These are phyloP conservation scores for Melianthus villosus DNA, from an alignment of 441 rosid genomes.

Conservation along the genomic window DNA sequence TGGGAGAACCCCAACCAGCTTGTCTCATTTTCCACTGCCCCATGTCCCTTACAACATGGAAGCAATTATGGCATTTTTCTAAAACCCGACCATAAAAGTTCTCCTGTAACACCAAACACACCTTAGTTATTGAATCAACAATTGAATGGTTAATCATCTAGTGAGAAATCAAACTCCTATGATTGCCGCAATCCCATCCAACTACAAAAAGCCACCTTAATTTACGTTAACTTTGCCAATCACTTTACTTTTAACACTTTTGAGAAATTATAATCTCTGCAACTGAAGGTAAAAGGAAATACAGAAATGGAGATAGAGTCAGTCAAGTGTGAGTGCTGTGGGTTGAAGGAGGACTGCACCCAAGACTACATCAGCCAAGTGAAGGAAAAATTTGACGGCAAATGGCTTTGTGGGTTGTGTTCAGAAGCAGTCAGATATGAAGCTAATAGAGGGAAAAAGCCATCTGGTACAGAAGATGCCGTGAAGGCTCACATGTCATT, in stretches of 20 bases:
- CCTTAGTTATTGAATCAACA: no score
- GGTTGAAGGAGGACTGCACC: constrained; percentile 81
- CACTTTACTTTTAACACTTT: constrained; percentile 8
- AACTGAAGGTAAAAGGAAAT: neutral
- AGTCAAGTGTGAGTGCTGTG: constrained; percentile 77
- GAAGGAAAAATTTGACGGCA: constrained; percentile 64
- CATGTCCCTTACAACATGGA: constrained; percentile 60
- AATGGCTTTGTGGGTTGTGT: constrained; percentile 93
- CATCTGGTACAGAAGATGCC: no score
- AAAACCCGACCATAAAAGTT: no score
- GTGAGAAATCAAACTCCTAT: no score
- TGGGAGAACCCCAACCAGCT: constrained; percentile 35
- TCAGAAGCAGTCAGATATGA: constrained; percentile 86
- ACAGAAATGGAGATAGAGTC: constrained; percentile 66
- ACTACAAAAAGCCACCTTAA: constrained; percentile 9
- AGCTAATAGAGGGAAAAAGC: constrained; percentile 28
- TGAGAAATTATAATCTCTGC: constrained; percentile 3
- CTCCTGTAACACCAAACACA: constrained; percentile 8
- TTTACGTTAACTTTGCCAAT: constrained; percentile 1
- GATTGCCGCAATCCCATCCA: neutral
- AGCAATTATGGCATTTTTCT: no score
- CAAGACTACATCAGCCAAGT: constrained; percentile 55
- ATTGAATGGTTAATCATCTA: no score
- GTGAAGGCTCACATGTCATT: constrained; percentile 79
- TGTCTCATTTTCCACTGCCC: constrained; percentile 44